Conservation (phyloP, 352 stramenopile genomes). For the Phytophthora ohioensis region DNA sequence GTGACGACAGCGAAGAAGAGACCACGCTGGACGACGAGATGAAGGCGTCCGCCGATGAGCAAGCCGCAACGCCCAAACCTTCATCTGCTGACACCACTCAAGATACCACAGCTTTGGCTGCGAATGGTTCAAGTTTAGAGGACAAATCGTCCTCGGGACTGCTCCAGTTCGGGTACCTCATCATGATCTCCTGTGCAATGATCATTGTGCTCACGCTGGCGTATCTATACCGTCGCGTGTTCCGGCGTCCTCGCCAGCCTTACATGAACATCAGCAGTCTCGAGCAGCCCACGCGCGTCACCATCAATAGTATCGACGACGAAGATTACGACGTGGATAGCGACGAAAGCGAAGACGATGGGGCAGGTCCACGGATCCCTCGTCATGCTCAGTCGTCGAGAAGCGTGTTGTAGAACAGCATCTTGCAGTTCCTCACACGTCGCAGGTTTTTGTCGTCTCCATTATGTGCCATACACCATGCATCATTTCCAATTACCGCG, state of each 20-base stretch:
- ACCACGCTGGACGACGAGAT: conserved; percentile 41
- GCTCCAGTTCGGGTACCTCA: conserved; percentile 68
- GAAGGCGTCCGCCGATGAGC: conserved; percentile 23
- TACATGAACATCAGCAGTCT: conserved; percentile 83
- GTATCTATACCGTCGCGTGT: conserved; percentile 80
- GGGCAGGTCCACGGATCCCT: conserved; percentile 30
- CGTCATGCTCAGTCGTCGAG: conserved; percentile 42
- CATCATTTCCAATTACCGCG: conserved; percentile 11
- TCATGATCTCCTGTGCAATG: conserved; percentile 66
- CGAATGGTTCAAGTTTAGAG: conserved; percentile 34
- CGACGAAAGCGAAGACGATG: conserved; percentile 48
- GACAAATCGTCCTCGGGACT: conserved; percentile 47
- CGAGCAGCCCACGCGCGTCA: conserved; percentile 37
- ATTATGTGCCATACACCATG: conserved; percentile 17
- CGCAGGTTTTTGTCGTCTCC: conserved; percentile 18
- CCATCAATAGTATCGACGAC: conserved; percentile 35
- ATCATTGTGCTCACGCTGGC: conserved; percentile 67
- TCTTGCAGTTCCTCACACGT: conserved; percentile 14
- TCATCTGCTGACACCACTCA: conserved; percentile 12
- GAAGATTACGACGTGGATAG: conserved; percentile 46
- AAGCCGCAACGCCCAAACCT: conserved; percentile 1
- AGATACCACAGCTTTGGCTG: conserved; percentile 28
- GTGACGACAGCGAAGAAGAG: conserved; percentile 24
- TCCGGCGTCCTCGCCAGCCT: conserved; percentile 57
- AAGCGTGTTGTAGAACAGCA: conserved; percentile 26